Conservation (phyloP, 2,329 filamentous ascomycete genomes). For the Arthrobotrys musiformis region DNA sequence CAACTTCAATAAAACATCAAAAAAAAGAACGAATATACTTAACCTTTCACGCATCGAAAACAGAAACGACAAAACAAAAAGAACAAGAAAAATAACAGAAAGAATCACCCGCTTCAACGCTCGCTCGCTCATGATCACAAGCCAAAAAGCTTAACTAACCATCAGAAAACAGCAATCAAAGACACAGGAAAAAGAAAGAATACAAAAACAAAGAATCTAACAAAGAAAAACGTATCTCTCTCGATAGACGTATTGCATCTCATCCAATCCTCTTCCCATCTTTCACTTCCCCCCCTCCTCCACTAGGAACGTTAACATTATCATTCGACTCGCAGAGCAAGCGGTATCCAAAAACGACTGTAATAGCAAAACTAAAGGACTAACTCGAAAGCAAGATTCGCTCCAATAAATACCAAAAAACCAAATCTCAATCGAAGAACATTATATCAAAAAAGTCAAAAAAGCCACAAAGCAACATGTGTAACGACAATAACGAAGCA, state of each 20-base stretch:
- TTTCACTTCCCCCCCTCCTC: neutral
- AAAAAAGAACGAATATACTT: neutral
- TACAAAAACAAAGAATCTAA: neutral
- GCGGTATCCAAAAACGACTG: neutral
- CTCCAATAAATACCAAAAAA: neutral
- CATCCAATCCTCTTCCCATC: neutral
- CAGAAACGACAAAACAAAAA: neutral
- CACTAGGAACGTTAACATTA: neutral
- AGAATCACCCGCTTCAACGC: neutral
- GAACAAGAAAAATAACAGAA: neutral
- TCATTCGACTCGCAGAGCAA: neutral
- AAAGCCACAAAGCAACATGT: neutral
- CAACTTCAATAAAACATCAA: neutral
- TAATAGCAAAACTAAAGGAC: too few relatives aligned
- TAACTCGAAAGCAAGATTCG: neutral
- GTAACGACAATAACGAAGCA: too few relatives aligned
- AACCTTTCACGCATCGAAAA: neutral
- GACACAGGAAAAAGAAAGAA: conserved; percentile 7
- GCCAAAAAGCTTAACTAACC: conserved; percentile 4
- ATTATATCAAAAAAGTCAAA: neutral
- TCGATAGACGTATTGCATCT: conserved; percentile 1
- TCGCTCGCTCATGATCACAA: conserved; percentile 35
- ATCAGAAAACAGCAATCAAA: conserved; percentile 2
- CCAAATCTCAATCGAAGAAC: neutral
- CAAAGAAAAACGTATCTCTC: neutral